Conservation (phyloP, 176 grass and related monocot genomes). For the Oryza coarctata region DNA sequence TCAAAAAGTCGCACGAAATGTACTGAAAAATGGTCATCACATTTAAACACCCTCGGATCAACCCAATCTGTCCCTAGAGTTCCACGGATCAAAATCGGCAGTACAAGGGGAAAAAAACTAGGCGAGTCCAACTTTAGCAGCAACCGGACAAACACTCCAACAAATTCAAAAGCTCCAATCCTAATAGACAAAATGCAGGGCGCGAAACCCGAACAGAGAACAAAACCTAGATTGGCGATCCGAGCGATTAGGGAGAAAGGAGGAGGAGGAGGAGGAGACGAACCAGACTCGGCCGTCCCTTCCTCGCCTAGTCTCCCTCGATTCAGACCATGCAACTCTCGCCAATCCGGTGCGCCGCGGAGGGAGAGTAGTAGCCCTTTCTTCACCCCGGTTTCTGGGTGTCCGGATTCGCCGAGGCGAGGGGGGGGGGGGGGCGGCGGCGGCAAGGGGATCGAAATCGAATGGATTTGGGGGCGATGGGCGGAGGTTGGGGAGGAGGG, state of each 20-base stretch:
- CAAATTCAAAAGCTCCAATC: background rate
- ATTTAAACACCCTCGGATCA: background rate
- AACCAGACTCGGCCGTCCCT: background rate
- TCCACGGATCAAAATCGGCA: background rate
- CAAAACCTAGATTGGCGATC: background rate
- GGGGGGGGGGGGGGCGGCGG: background rate
- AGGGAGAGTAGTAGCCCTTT: background rate
- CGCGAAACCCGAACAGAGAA: background rate
- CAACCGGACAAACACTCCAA: background rate
- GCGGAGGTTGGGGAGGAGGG: no score
- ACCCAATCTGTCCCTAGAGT: background rate
- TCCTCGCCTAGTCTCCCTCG: background rate
- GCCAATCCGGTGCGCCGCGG: background rate
- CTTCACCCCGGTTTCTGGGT: no score
- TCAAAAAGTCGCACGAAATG: background rate
- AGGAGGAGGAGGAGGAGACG: background rate
- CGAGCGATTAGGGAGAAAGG: no score
- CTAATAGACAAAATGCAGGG: background rate
- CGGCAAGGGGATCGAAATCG: background rate
- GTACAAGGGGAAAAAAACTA: background rate
- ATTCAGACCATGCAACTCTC: slow-evolving; percentile 10
- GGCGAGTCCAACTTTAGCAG: background rate
- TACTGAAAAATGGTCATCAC: background rate
- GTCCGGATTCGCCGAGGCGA: background rate
- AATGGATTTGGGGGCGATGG: background rate